Base-by-base conservation (phyloP, 805 yeast genomes). In the Metschnikowia picachoensis region DNA sequence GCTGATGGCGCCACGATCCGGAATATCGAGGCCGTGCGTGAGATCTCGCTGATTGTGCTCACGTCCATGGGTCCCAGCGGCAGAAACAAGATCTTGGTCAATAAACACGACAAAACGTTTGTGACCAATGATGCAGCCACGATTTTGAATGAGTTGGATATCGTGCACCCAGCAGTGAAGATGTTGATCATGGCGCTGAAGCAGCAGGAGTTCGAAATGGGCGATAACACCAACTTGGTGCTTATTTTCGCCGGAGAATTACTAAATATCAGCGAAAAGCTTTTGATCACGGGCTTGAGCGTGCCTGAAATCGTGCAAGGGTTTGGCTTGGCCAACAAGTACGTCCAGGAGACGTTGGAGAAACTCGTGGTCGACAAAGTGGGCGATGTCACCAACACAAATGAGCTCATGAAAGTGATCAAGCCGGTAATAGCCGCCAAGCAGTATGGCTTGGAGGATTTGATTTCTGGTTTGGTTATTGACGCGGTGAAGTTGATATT, bases 41-140 rank as follows among this genome's bases (percentile, higher is more conserved):
- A 94, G 67, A 86, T 94, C 67, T 81, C 96, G 51, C 79, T 83
- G 44, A 90, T 92, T 81, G 89, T 95, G 51, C 78, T 91, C 48
- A 90, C 97, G 2, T 89, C 97, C 11, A 86, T 94, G 74, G 99
- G 99, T 7, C 99, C 99, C 50, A 87, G 95, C 68, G 99, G 99
- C 43, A 80, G 97, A 61, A 94, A 91, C 68, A 94, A 94, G 77
- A 89, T 94, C 65, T 85, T 94, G 58, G 96, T 94, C 46, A 92
- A 92, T 69, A 80, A 87, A 58, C 69, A 87, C 55, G 90, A 89
- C 49, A 89, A 85, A 62, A 85, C 88, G 20, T 88, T 90, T 64
- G 80, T 94, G 51, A 94, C 98, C 36, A 88, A 88, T 57, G 99
- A 94, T 65, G 97, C 98, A n/a, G 97, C 97, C 33, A 94, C 99